These are phyloP conservation scores for Fusarium pilosicola DNA, from an alignment of 2,329 filamentous ascomycete species.

Conservation along the genomic window DNA sequence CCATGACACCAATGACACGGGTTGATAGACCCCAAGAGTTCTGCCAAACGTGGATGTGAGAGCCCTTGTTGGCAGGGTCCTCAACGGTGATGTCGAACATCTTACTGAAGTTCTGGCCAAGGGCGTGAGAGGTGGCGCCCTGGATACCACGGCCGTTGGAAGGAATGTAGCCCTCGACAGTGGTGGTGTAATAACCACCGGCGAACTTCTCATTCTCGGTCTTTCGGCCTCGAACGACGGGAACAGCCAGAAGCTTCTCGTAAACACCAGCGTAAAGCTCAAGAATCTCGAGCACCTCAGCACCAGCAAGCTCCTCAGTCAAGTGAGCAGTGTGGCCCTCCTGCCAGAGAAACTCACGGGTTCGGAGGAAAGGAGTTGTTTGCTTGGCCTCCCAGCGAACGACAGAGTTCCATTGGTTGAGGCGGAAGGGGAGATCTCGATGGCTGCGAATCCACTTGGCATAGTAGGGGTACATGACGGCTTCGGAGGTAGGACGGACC, in stretches of 20 bases:
- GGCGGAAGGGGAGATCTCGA: slow-evolving; percentile 89
- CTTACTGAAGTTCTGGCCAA: slow-evolving; percentile 98
- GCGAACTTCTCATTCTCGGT: slow-evolving; percentile 99
- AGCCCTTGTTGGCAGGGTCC: slow-evolving; percentile 83
- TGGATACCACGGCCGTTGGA: slow-evolving; percentile 96
- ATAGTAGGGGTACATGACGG: slow-evolving; percentile 96
- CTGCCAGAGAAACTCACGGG: slow-evolving; percentile 97
- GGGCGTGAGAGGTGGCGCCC: slow-evolving; percentile 91
- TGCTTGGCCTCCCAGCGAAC: slow-evolving; percentile 98
- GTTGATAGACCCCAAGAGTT: slow-evolving; percentile 99
- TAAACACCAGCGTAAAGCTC: slow-evolving; percentile 94
- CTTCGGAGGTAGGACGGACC: slow-evolving; percentile 75
- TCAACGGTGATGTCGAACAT: slow-evolving; percentile 99
- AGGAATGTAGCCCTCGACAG: slow-evolving; percentile 96
- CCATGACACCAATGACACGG: slow-evolving; percentile 97
- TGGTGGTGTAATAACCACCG: slow-evolving; percentile 95
- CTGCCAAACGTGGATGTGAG: slow-evolving; percentile 91
- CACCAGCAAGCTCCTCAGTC: slow-evolving; percentile 80
- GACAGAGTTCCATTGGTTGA: slow-evolving; percentile 97
- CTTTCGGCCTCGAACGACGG: slow-evolving; percentile 92
- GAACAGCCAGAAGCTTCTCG: slow-evolving; percentile 91
- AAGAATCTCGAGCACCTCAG: slow-evolving; percentile 92
- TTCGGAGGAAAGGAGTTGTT: slow-evolving; percentile 84
- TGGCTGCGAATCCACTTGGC: slow-evolving; percentile 97
- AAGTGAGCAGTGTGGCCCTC: slow-evolving; percentile 93